Evolutionary conservation across 176 grass and related monocot species (phyloP), one percentile per base, ranked within the genome.

Genomic region (Carex kokanica): DNA sequence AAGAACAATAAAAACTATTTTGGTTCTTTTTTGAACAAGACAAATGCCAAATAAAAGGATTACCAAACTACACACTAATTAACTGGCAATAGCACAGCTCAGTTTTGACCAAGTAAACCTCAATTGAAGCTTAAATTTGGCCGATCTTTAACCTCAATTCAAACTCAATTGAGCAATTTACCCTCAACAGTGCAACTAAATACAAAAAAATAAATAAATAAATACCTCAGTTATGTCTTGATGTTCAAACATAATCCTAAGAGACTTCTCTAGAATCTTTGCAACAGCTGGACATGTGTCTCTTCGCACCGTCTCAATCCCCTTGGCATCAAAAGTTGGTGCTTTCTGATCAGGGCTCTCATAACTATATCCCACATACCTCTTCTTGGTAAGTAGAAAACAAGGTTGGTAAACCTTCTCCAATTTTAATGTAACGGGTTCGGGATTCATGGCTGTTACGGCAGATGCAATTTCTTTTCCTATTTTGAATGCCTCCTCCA

Each of bases 311-410:
- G 95, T 93, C 85, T 98, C 95, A 81, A 94, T 98, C 55, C 92
- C 95, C 68, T 98, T 98, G 24, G 90, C 92, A 87, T 98, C 95
- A 91, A 98, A 98, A 62, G 83, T 84, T 68, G 95, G 88, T 32
- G 87, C 85, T 34, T 74, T 83, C 63, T 94, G 92, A 88, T 88
- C 90, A 58, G 92, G 90, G 80, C 78, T 90, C 84, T 98, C 92
- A 7, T 98, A 98, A 86, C 95, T 98, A 86, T 94, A 94, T 56
- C 95, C 95, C 84, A 98, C 92, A 82, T 98, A 98, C 64, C 95
- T 90, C 79, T 98, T 98, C 87, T 98, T 98, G 20, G 95, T 91
- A 79, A 98, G 95, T 89, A 94, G 92, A 90, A 98, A 94, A 71
- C 92, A 98, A 29, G 95, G 92, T 72, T 94, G 79, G 81, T 98